Evolutionary conservation across 306 rosid genomes (phyloP), one percentile per base, ranked within the genome.

Genomic region (Quercus berberidifolia): DNA sequence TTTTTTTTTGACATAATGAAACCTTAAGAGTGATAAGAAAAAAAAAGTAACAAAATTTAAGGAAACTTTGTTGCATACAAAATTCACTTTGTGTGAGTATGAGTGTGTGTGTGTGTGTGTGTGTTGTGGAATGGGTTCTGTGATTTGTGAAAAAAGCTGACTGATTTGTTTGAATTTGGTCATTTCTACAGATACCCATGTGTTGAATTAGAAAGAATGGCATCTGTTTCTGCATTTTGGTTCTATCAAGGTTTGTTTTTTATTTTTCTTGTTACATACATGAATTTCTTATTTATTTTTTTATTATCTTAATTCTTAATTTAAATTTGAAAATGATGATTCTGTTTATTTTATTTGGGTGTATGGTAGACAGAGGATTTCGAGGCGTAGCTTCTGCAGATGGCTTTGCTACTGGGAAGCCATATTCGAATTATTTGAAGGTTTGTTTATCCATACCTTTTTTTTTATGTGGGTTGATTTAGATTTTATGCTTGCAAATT

Each of bases 351-450:
- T 26, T 58, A 21, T 41, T 30, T 57, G 75, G 74, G 79, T 7
- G 12, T 74, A 56, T 85, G 80, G 74, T 78, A 86, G 92, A 86
- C 78, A 82, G 78, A 77, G 88, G 87, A 71, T 55, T 79, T 74
- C 78, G 62, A 59, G 76, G 82, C 46, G 58, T 84, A 83, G 77
- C 89, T 59, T 86, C 85, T 73, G 58, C 88, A 33, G 90, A 85
- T 43, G 78, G 69, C 54, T 83, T 77, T 83, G 75, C 62, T 73
- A 35, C 85, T 13, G 78, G 84, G 80, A 94, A 81, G 74, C 84
- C 86, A 26, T 76, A 84, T 78, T 89, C 89, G 81, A 92, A 78
- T 69, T 82, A 81, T 81, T 86, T 69, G 54, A 85, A 90, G 98
- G 98, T 90, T 43, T 35, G 21, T 31, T 82, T 28, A 23, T 65